Percentiles rank a stretch among this genome's conserved stretches.
phyloP scores from a whole-genome alignment of 1,284 basidiomycete genomes.

The Puccinia triticina region DNA sequence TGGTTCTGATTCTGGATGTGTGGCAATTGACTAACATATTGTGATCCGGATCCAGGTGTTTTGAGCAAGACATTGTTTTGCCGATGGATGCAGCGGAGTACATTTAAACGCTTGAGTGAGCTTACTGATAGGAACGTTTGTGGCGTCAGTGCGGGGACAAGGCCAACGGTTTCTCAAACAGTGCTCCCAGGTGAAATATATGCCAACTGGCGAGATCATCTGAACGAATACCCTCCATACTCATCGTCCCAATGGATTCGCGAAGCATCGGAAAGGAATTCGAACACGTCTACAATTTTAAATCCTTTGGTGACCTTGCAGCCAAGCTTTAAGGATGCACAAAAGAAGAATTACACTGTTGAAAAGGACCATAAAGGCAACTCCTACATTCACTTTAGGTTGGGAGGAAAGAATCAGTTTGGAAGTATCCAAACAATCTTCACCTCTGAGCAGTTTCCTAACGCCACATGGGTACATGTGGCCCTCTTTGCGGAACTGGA shows the following conservation, averaged over 20 bases:
- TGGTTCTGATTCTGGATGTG: neutral
- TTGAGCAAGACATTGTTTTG: constrained; percentile 24
- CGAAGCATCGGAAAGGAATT: neutral
- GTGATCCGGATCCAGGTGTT: neutral
- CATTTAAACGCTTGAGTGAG: neutral
- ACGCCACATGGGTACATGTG: neutral
- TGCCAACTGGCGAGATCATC: neutral
- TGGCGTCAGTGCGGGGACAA: neutral
- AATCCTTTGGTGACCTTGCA: neutral
- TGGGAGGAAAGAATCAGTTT: neutral
- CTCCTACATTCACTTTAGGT: constrained; percentile 1
- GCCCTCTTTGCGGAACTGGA: neutral
- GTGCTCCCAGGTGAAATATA: neutral
- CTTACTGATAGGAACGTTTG: neutral
- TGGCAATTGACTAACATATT: neutral
- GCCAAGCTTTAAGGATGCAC: constrained; percentile 7
- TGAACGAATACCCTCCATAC: neutral
- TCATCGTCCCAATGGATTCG: neutral
- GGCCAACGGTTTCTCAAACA: neutral
- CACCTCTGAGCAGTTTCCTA: neutral
- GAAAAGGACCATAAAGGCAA: neutral
- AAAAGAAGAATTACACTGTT: constrained; percentile 5
- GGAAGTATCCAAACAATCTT: constrained; percentile 21
- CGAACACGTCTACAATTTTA: neutral
- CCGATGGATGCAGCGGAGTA: neutral